A percentile compares a stretch with the other conserved stretches of the same genome.
Conservation (phyloP, 177 flowering plant species). For the Telopea speciosissima region DNA sequence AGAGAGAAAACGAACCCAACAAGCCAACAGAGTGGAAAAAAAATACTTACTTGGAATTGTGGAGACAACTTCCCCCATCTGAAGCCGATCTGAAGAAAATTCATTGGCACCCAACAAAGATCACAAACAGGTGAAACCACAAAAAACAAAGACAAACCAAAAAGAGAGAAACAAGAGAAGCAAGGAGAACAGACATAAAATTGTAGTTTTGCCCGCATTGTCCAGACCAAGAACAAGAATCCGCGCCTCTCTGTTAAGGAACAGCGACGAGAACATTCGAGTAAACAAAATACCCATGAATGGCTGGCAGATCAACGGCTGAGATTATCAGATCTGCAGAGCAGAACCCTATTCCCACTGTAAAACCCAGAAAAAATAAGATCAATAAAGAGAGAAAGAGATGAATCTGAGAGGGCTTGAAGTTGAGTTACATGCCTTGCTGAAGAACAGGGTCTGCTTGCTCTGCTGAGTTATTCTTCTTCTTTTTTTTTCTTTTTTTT, state of each 20-base stretch:
- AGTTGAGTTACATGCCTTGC: conserved; percentile 9
- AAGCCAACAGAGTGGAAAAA: background rate
- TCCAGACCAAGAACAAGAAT: conserved; percentile 95
- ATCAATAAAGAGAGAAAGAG: background rate
- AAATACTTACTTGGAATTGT: conserved; percentile 74
- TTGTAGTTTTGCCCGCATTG: conserved; percentile 98
- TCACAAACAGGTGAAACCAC: background rate
- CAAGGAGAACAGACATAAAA: conserved; percentile 51
- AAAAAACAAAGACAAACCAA: background rate
- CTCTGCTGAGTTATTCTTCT: background rate
- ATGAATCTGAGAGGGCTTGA: background rate
- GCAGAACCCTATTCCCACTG: conserved; percentile 26
- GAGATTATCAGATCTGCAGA: conserved; percentile 28
- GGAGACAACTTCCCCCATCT: conserved; percentile 98
- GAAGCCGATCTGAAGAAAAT: conserved; percentile 79
- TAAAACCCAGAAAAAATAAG: background rate
- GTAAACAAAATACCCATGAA: conserved; percentile 70
- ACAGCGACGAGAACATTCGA: conserved; percentile 68
- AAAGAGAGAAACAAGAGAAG: background rate
- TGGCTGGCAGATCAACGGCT: conserved; percentile 25
- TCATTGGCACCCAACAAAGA: conserved; percentile 1
- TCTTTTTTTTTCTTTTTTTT: too few species aligned
- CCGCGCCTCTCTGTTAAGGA: conserved; percentile 81
- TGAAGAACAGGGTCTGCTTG: conserved; percentile 22
- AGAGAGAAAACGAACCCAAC: background rate